Evolutionary conservation across 2,329 filamentous ascomycete genomes (phyloP).

Genomic region (Dothistroma septosporum): DNA sequence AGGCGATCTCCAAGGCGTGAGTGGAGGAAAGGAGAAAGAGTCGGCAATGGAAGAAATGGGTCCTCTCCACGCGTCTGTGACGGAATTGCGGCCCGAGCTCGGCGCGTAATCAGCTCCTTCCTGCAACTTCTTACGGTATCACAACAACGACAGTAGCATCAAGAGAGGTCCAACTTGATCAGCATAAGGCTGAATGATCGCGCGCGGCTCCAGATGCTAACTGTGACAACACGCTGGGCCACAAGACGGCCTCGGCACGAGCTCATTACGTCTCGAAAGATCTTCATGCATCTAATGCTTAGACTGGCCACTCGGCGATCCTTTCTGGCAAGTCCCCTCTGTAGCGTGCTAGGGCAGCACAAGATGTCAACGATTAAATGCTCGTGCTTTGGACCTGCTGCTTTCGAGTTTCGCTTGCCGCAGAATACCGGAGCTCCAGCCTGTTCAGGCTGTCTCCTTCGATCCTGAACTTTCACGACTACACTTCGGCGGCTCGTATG

Average conservation of each 20-base stretch:
- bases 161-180: not conserved
- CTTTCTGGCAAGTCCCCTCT: not conserved
- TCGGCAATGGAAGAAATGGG: not conserved
- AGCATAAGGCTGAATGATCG: not conserved
- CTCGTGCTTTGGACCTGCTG: not conserved
- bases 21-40: not conserved
- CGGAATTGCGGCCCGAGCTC: too few relatives aligned
- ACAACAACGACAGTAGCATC: not conserved
- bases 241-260: not conserved
- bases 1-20: not conserved
- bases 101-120: not conserved
- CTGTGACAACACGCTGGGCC: too few relatives aligned
- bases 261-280: not conserved
- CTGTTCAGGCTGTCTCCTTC: not conserved
- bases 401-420: not conserved
- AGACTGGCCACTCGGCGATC: not conserved
- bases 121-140: not conserved
- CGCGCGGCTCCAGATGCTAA: too few relatives aligned
- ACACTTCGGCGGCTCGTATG: not conserved
- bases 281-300: not conserved
- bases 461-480: not conserved
- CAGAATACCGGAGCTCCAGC: not conserved
- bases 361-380: not conserved
- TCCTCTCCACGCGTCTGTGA: not conserved
- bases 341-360: too few relatives aligned